Base-by-base conservation (phyloP, 352 stramenopile genomes). In the Phytophthora chlamydospora region DNA sequence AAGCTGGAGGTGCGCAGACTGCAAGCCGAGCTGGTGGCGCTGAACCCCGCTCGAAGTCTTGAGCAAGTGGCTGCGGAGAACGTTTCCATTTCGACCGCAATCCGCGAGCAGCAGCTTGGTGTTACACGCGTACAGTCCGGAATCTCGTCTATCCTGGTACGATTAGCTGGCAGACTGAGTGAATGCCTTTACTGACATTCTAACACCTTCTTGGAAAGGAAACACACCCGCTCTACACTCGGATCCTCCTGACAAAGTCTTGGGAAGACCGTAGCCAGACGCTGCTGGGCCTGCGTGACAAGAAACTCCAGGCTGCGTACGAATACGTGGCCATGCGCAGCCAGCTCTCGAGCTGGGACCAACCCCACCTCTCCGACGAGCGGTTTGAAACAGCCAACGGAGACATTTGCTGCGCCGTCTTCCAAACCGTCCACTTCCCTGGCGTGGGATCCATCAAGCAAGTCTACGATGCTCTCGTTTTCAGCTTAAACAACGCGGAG, bases 401-500 rank as follows among this genome's bases (percentile, higher is more conserved):
- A 0, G 53, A 62, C 11, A 14, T 38, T 6, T 73, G 58, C 55
- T 64, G 41, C 21, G 19, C 62, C 2, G 32, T 54, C 32, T 73
- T 65, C 14, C 62, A 78, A 13, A 58, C 64, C 0, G 13, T 66
- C 10, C 67, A 65, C 9, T 68, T 76, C 14, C 21, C 38, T 10
- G 42, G 54, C 3, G 62, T 73, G 4, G 9, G 32, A 21, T 69
- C 62, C 3, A 3, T 76, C 12, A 14, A 55, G 19, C 62, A 68
- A 34, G 67, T 72, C 2, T 66, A 59, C 36, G 51, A 75, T 21
- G 67, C 67, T 11, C 36, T 75, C 0, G 14, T 45, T 24, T 58
- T 47, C 49, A 40, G 41, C 39, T 33, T 58, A 10, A 58, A 40
- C 31, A 71, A 71, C 47, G 62, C 59, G 13, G 67, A 75, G 52